phyloP scores from a whole-genome alignment of 345 rosid species.

The Carallia brachiata region DNA sequence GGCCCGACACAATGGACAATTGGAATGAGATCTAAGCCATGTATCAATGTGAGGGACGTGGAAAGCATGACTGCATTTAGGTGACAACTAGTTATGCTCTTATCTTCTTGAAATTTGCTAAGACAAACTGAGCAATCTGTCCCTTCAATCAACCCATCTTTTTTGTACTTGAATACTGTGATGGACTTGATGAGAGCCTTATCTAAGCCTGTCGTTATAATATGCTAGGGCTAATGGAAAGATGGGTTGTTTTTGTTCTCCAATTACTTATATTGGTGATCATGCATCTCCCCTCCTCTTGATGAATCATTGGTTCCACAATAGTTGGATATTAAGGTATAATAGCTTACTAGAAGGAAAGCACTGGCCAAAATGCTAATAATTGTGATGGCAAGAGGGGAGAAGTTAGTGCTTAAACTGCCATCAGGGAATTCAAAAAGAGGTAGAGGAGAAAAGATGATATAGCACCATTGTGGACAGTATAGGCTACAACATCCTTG shows the following conservation, averaged over 20 bases:
- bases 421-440: constrained; percentile 33
- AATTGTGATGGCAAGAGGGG: constrained; percentile 82
- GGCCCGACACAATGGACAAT: constrained; percentile 88
- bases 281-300: constrained; percentile 27
- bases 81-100: constrained; percentile 67
- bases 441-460: constrained; percentile 69
- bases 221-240: constrained; percentile 59
- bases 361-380: constrained; percentile 72
- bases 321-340: constrained; percentile 67
- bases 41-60: constrained; percentile 83
- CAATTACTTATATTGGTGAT: constrained; percentile 26
- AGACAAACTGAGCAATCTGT: constrained; percentile 90
- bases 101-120: constrained; percentile 72
- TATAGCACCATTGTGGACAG: constrained; percentile 89
- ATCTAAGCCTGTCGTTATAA: constrained; percentile 51
- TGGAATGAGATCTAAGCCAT: constrained; percentile 84
- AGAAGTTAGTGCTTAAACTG: constrained; percentile 48
- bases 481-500: constrained; percentile 64
- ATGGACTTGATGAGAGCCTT: constrained; percentile 73
- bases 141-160: constrained; percentile 49
- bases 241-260: constrained; percentile 42
- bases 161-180: constrained; percentile 59
- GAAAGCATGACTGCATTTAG: constrained; percentile 80
- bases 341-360: constrained; percentile 77
- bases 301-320: constrained; percentile 38